phyloP scores from a whole-genome alignment of 2,329 filamentous ascomycete species.

The Fonsecaea pugnacius region DNA sequence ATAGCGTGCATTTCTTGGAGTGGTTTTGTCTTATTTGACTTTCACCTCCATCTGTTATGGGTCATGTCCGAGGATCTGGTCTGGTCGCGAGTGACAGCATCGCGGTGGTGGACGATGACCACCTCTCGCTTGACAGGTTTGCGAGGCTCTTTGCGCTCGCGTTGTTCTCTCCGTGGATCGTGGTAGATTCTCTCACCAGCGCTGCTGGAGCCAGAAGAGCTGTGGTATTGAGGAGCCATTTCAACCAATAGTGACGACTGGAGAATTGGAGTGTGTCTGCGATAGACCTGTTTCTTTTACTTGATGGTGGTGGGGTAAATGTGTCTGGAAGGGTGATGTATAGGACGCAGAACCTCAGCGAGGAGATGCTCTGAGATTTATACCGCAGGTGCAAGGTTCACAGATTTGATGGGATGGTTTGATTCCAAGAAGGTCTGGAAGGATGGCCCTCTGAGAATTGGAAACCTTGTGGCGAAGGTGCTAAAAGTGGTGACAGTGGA shows the following conservation, averaged over 20 bases:
- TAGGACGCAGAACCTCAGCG: neutral
- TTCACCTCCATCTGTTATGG: slow-evolving; percentile 33
- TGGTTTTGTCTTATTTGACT: neutral
- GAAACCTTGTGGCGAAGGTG: slow-evolving; percentile 25
- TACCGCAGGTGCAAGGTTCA: neutral
- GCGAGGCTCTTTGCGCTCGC: slow-evolving; percentile 32
- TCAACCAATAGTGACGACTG: slow-evolving; percentile 7
- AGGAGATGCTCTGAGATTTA: slow-evolving; percentile 4
- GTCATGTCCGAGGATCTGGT: slow-evolving; percentile 28
- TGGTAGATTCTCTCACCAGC: slow-evolving; percentile 31
- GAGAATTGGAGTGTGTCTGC: slow-evolving; percentile 4
- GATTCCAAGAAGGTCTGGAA: slow-evolving; percentile 10
- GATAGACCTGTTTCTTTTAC: neutral
- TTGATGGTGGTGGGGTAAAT: neutral
- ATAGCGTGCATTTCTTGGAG: slow-evolving; percentile 2
- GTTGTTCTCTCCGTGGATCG: slow-evolving; percentile 27
- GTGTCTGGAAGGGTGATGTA: neutral
- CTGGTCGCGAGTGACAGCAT: slow-evolving; percentile 31
- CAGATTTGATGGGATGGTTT: slow-evolving; percentile 6
- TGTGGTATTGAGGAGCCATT: slow-evolving; percentile 34
- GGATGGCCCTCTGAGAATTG: slow-evolving; percentile 12
- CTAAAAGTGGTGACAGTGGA: slow-evolving; percentile 33
- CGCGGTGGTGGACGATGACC: slow-evolving; percentile 32
- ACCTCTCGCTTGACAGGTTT: slow-evolving; percentile 30
- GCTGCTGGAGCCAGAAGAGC: slow-evolving; percentile 32